Percentiles rank a stretch among this genome's conserved stretches.
These are phyloP conservation scores for Gonium pectorale DNA, from an alignment of 139 green algal genomes.

Conservation along the genomic window DNA sequence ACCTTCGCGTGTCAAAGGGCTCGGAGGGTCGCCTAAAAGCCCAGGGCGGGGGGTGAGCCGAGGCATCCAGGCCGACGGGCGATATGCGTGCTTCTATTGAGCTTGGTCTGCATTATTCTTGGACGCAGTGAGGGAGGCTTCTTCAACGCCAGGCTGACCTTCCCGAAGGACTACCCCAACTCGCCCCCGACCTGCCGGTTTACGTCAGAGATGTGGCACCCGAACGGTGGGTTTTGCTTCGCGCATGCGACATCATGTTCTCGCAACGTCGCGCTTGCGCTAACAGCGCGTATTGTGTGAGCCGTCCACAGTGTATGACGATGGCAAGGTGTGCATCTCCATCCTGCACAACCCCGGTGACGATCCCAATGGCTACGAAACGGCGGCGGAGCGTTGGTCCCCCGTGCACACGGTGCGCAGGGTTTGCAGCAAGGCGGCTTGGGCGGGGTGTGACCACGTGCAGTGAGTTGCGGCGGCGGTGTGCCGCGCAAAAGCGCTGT, in stretches of 20 bases:
- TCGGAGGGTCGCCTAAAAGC: too few species aligned
- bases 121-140: conserved; percentile 97
- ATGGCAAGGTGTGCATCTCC: conserved; percentile 99
- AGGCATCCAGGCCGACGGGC: too few species aligned
- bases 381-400: conserved; percentile 94
- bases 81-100: too few species aligned
- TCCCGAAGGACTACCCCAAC: conserved; percentile 98
- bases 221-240: conserved; percentile 86
- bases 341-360: conserved; percentile 97
- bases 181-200: conserved; percentile 94
- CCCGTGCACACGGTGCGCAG: conserved; percentile 94
- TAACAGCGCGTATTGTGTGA: too few species aligned
- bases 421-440: too few species aligned
- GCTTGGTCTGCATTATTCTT: not conserved
- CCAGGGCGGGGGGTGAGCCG: too few species aligned
- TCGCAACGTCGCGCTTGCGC: too few species aligned
- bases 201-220: conserved; percentile 99
- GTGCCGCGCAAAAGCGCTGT: too few species aligned
- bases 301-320: conserved; percentile 97
- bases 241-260: too few species aligned
- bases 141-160: conserved; percentile 96
- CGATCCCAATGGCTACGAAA: conserved; percentile 97
- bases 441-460: too few species aligned
- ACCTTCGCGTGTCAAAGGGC: too few species aligned
- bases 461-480: too few species aligned